Conservation (phyloP, 1,139 yeast species). For the Nakaseomyces sp. region DNA sequence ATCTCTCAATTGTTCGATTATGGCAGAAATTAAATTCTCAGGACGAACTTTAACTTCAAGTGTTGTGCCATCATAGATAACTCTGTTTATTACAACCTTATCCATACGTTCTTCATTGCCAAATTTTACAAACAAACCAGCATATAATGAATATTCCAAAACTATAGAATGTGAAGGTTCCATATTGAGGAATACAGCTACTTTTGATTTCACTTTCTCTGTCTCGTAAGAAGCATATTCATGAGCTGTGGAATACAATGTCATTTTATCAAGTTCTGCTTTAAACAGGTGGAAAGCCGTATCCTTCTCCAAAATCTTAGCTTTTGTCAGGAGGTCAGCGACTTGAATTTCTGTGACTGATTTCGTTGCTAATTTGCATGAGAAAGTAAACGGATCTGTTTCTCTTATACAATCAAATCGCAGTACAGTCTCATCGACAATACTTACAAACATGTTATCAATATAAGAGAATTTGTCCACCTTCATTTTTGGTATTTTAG, state of each 20-base stretch:
- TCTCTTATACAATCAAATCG: constrained; percentile 27
- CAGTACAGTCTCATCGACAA: constrained; percentile 34
- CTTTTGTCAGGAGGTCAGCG: constrained; percentile 62
- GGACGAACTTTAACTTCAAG: constrained; percentile 10
- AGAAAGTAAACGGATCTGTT: constrained; percentile 16
- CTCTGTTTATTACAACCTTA: constrained; percentile 14
- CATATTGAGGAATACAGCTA: constrained; percentile 58
- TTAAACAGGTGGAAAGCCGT: constrained; percentile 83
- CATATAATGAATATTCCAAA: constrained; percentile 35
- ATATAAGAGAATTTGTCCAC: constrained; percentile 65
- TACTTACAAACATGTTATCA: constrained; percentile 42
- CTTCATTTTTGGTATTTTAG: constrained; percentile 56
- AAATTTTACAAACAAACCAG: constrained; percentile 41
- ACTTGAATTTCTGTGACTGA: constrained; percentile 37
- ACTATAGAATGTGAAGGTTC: constrained; percentile 33
- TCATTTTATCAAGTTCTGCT: constrained; percentile 34
- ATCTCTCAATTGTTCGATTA: constrained; percentile 14
- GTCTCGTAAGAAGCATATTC: constrained; percentile 48
- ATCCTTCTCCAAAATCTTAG: constrained; percentile 66
- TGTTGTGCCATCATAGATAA: constrained; percentile 13
- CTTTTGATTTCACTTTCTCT: constrained; percentile 54
- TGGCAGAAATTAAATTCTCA: constrained; percentile 12
- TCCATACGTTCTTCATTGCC: constrained; percentile 24
- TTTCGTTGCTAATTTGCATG: constrained; percentile 28
- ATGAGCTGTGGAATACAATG: constrained; percentile 73